Conservation (phyloP, 768 basidiomycete species). For the Russula earlei region DNA sequence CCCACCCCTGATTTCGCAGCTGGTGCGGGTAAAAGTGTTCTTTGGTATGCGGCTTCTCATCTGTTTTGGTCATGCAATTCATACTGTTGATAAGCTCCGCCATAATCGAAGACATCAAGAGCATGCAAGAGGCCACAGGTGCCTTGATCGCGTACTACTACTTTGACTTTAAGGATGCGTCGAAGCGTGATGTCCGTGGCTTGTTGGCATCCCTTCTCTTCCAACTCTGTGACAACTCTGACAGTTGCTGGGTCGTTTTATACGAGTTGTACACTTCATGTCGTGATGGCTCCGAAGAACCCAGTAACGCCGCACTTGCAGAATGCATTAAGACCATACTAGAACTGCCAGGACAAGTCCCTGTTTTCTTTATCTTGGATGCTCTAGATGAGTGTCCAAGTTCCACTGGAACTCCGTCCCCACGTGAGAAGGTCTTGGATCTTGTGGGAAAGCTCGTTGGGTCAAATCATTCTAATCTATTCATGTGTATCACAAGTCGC, state of each 20-base stretch:
- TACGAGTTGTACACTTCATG: background rate
- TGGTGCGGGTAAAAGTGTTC: background rate
- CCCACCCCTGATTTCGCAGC: background rate
- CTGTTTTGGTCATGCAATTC: background rate
- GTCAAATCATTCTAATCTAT: background rate
- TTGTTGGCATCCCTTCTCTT: background rate
- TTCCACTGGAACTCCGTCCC: background rate
- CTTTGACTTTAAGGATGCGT: background rate
- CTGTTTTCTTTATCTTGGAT: background rate
- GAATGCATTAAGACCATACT: background rate
- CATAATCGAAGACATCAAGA: background rate
- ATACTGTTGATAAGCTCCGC: background rate
- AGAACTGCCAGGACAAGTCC: background rate
- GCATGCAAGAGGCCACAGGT: background rate
- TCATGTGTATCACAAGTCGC: conserved; percentile 1
- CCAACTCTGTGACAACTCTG: background rate
- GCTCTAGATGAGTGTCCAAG: conserved; percentile 5
- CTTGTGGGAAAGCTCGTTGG: background rate
- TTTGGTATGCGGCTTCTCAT: background rate
- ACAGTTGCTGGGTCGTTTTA: background rate
- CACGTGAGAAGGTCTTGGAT: background rate
- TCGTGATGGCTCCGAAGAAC: background rate
- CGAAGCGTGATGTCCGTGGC: background rate
- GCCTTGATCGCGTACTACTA: background rate
- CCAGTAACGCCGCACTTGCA: background rate